These are phyloP conservation scores for Phytopythium chamaehyphon DNA, from an alignment of 352 stramenopile species.

Conservation along the genomic window DNA sequence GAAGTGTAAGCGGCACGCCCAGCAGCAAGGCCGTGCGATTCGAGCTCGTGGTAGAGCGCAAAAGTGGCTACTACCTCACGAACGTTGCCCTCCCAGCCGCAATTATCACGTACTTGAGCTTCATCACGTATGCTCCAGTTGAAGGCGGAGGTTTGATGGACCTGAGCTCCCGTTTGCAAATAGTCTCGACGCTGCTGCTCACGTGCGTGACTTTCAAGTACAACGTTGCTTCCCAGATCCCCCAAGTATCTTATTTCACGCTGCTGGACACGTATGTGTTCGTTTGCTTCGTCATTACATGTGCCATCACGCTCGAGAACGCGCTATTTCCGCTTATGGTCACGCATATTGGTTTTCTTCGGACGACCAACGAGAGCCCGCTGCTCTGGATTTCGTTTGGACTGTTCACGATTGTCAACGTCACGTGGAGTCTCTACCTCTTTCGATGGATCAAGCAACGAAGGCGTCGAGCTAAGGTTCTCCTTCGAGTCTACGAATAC, in stretches of 20 bases:
- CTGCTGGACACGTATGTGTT: constrained; percentile 52
- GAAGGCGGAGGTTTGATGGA: constrained; percentile 32
- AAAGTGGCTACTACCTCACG: constrained; percentile 51
- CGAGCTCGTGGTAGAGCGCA: constrained; percentile 53
- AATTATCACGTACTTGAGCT: constrained; percentile 52
- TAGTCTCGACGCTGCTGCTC: constrained; percentile 54
- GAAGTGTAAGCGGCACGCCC: constrained; percentile 24
- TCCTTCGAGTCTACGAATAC: constrained; percentile 34
- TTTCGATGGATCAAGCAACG: constrained; percentile 6
- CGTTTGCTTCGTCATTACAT: constrained; percentile 57
- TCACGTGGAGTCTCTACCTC: not conserved
- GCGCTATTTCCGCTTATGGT: constrained; percentile 35
- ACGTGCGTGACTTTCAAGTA: constrained; percentile 64
- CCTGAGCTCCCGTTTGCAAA: constrained; percentile 43
- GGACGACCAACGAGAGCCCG: constrained; percentile 15
- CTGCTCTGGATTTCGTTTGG: constrained; percentile 31
- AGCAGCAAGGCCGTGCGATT: constrained; percentile 42
- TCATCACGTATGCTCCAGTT: constrained; percentile 41
- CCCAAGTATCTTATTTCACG: constrained; percentile 65
- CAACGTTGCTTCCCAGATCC: constrained; percentile 40
- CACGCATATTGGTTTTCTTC: constrained; percentile 14
- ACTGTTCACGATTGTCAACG: constrained; percentile 36
- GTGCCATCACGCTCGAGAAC: constrained; percentile 46
- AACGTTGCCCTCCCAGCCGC: constrained; percentile 41
- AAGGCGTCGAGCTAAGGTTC: constrained; percentile 9